Base-by-base conservation (phyloP, 345 rosid species). In the Adansonia digitata region DNA sequence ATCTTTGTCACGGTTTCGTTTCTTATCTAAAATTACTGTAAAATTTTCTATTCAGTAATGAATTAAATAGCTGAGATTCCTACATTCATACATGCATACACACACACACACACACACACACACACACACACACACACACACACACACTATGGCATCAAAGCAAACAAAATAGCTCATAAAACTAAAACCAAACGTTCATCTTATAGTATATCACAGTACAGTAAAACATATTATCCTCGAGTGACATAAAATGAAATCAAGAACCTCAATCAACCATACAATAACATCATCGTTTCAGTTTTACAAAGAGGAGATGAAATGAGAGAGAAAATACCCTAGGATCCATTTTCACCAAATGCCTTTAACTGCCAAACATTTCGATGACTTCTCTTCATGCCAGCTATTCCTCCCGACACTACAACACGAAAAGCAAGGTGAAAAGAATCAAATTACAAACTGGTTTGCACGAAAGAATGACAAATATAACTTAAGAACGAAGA, bases 191-290 rank as follows among this genome's bases (percentile, higher is more conserved):
- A 72, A 35, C 24, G 49, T 52, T 27, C 26, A 51, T 59, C 48
- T 43, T 49, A 49, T 22, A 43, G 12, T 67, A 43, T 43, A 46
- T 43, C 69, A 62, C 42, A 73, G 27, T 31, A 45, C 56, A 68
- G 53, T 31, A 35, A 39, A 75, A 72, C 39, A 40, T 5, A 39
- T 26, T 35, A 37, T 56, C 66, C 31, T 51, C 0, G 22, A 27
- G 46, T 26, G 61, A 22, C 76, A 62, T 31, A 43, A 73, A 62
- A 73, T 18, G 26, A 31, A 48, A 39, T 24, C 22, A 51, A 62
- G 48, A 67, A 29, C 55, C 72, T 53, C 62, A 35, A n/a, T 70
- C 61, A 48, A 71, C 59, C 45, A 48, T 42, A 78, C 66, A 77
- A 49, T 26, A 62, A 37, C 59, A 22, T 27, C 67, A 69, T 51